Conservation (phyloP, 2,329 filamentous ascomycete species). For the Fusarium domesticum region DNA sequence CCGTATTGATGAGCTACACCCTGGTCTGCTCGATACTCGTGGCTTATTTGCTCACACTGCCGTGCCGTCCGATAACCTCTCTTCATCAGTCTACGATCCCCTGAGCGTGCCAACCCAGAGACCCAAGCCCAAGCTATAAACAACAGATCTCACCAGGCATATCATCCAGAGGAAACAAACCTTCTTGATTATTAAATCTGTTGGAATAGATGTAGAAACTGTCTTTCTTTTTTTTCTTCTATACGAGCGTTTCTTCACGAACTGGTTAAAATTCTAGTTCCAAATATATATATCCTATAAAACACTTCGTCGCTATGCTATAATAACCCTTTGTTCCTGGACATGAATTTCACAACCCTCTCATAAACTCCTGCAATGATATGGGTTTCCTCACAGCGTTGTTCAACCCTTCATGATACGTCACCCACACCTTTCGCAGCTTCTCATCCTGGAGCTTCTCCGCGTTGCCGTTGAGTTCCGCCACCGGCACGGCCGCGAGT, state of each 20-base stretch:
- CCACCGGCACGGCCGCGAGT: conserved; percentile 45
- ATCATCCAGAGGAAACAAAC: neutral
- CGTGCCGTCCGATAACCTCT: conserved; percentile 49
- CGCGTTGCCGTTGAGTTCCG: conserved; percentile 42
- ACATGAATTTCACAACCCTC: conserved; percentile 49
- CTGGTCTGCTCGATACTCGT: conserved; percentile 74
- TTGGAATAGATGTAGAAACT: conserved; percentile 16
- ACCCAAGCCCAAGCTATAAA: conserved; percentile 51
- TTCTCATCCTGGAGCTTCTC: conserved; percentile 39
- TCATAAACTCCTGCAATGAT: conserved; percentile 74
- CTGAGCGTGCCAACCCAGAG: conserved; percentile 51
- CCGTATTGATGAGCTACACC: conserved; percentile 72
- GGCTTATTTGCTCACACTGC: conserved; percentile 58
- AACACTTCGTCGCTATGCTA: conserved; percentile 12
- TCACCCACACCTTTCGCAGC: conserved; percentile 73
- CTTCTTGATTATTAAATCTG: conserved; percentile 1
- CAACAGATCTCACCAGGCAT: neutral
- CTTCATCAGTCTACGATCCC: conserved; percentile 51
- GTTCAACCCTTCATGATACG: conserved; percentile 84
- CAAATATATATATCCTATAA: conserved; percentile 1
- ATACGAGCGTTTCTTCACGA: conserved; percentile 8
- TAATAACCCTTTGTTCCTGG: neutral
- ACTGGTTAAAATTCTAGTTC: conserved; percentile 8
- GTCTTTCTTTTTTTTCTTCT: neutral
- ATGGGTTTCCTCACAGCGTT: conserved; percentile 91